Base-by-base conservation (phyloP, 495 filamentous ascomycete genomes). In the Xylaria sp. region DNA sequence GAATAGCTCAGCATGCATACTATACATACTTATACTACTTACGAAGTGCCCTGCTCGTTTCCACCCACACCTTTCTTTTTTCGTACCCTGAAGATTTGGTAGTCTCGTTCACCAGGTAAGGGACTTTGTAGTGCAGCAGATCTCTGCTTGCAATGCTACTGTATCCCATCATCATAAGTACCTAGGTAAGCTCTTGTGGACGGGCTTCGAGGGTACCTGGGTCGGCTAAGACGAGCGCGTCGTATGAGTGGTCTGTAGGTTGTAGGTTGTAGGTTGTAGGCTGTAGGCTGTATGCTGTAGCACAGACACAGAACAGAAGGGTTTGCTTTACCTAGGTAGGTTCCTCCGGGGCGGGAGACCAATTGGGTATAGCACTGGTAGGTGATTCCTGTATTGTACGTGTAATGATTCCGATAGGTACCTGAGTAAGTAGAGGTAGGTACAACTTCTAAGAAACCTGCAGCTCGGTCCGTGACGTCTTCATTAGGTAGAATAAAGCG, bases 301-400 rank as follows among this genome's bases (percentile, higher is more conserved):
- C 64, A 55, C 46, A 41, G 64, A 67, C 50, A 14, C 50, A 35
- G 35, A n/a, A n/a, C n/a, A n/a, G n/a, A 67, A 67, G 31, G 46
- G 46, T 1, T 24, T 67, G 33, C 15, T 24, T 35, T 26, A 53
- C 44, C 44, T 53, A 8, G 21, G n/a, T 53, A 53, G 1, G 53
- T 44, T 29, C 19, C 46, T 31, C 41, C 61, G 37, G 21, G 24
- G 24, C 31, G 33, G 31, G 57, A 35, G 31, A 59, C 57, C 21
- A 37, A 59, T 59, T 21, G 57, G 57, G 57, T 21, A 44, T 29
- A 37, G 35, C 8, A 37, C 4, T 37, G 8, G 33, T 15, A 61
- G 26, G 35, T 44, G 11, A 40, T 41, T 43, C 43, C 26, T 5
- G 61, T 63, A 63, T 14, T 29, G 40, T 29, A 61, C 33, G 29